Conservation (phyloP, 768 basidiomycete genomes). For the Hericium erinaceus region DNA sequence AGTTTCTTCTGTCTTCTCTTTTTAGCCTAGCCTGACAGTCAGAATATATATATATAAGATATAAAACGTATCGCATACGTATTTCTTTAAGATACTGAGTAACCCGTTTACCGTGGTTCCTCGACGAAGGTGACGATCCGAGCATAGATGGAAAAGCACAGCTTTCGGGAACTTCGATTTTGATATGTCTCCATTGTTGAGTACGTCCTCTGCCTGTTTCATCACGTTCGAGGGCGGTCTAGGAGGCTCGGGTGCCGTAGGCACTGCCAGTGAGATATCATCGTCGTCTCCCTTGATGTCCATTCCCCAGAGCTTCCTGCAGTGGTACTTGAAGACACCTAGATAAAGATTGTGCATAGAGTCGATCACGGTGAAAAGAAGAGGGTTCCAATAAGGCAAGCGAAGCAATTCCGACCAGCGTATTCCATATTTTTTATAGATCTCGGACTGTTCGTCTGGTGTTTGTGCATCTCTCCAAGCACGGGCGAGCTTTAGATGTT, state of each 20-base stretch:
- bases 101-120: too few relatives aligned
- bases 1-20: too few relatives aligned
- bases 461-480: constrained; percentile 17
- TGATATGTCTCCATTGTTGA: background rate
- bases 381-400: constrained; percentile 24
- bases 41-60: too few relatives aligned
- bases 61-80: too few relatives aligned
- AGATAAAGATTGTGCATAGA: constrained; percentile 24
- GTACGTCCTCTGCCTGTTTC: background rate
- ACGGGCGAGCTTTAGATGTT: constrained; percentile 3
- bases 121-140: too few relatives aligned
- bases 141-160: background rate
- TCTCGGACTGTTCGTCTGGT: constrained; percentile 3
- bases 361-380: constrained; percentile 19
- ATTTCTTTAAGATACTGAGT: too few relatives aligned
- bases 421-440: constrained; percentile 18
- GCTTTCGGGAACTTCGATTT: background rate
- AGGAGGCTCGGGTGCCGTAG: background rate
- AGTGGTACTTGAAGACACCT: constrained; percentile 16
- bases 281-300: background rate
- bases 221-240: background rate
- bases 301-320: background rate
- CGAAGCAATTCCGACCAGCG: constrained; percentile 23
- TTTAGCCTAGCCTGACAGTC: too few relatives aligned
- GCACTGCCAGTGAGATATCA: background rate